Conservation (phyloP, 306 rosid species). For the Prunus armeniaca region DNA sequence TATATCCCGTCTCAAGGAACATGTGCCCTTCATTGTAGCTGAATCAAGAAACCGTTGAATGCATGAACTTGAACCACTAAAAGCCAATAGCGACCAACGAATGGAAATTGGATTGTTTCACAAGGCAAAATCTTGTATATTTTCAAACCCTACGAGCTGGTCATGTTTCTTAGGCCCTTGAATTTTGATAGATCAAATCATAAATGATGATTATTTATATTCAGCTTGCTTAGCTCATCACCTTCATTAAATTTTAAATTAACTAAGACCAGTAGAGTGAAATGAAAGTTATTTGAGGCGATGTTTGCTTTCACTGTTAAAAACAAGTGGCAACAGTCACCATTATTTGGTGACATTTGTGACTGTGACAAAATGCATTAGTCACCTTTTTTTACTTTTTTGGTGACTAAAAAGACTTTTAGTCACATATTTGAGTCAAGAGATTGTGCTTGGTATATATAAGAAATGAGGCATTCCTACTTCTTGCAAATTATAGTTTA, state of each 20-base stretch:
- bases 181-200: not conserved
- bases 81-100: no score
- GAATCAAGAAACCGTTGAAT: slow-evolving; percentile 21
- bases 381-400: no score
- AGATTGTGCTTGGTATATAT: no score
- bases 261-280: not conserved
- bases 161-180: not conserved
- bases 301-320: not conserved
- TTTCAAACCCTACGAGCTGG: slow-evolving; percentile 11
- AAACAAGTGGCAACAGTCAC: no score
- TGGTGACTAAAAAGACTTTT: no score
- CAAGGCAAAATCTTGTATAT: slow-evolving; percentile 27
- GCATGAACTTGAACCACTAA: slow-evolving; percentile 18
- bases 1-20: slow-evolving; percentile 8
- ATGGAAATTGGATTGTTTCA: slow-evolving; percentile 27
- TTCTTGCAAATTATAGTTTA: no score
- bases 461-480: no score
- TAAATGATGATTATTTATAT: slow-evolving; percentile 2
- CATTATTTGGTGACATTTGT: no score
- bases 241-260: not conserved
- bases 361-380: no score
- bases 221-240: slow-evolving; percentile 17
- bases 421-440: no score
- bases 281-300: not conserved
- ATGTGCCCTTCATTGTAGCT: slow-evolving; percentile 33